Evolutionary conservation across 1,139 yeast genomes (phyloP), one percentile per base, ranked within the genome.

Genomic region (Yamadazyma dendronema): DNA sequence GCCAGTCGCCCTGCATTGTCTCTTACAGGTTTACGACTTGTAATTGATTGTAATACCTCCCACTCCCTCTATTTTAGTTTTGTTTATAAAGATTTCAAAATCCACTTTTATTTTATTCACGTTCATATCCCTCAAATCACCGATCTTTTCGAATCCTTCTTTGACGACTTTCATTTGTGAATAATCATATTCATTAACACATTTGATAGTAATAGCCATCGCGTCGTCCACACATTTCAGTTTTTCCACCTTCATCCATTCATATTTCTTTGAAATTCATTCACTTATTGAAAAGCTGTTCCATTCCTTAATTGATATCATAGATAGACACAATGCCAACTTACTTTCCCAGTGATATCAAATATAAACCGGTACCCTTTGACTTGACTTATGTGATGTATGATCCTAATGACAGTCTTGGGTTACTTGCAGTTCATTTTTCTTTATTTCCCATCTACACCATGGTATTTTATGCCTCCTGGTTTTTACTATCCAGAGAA

Each of bases 401-500:
- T 54, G 82, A 85, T 45, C 84, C 89, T 3, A 61, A 65, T 13
- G 95, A 84, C 51, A 48, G 65, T 10, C 35, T 86, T 10, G 82
- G 96, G 1, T 57, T 78, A 29, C 50, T 75, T 1, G 67, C 81
- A 14, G 96, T 94, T 2, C 77, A 84, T 37, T 73, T 86, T 39
- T 84, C 97, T 13, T 69, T 92, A 27, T 66, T 84, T n/a, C 98
- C 98, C 1, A 84, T 90, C 36, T 77, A 83, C 33, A 69, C 88
- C 27, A 73, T 90, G 64, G 79, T 87, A 17, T 85, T 85, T 51
- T 84, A 90, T 54, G 76, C 88, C 21, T 79, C 96, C 9, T 84
- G 95, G 87, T 84, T 89, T 51, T 66, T 89, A 30, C 63, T 83
- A 10, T 77, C 95, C 0, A 66, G 97, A 38, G 97, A 92, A 54